Percentiles rank a stretch among this genome's conserved stretches.
Evolutionary conservation across 1,284 basidiomycete genomes (phyloP).

Genomic region (Fomitopsis pinicola): DNA sequence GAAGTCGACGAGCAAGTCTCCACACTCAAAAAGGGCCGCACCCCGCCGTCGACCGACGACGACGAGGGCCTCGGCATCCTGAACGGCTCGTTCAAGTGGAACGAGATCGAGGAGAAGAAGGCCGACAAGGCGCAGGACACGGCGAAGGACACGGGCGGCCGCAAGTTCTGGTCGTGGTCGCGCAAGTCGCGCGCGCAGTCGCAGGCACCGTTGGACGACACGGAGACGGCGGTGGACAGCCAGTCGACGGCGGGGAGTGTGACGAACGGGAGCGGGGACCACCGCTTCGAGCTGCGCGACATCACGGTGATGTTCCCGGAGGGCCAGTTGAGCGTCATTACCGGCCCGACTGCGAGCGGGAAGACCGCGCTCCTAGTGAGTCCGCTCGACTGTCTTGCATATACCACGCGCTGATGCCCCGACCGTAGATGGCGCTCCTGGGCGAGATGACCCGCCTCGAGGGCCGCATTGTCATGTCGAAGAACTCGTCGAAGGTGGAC

Average conservation of each 20-base stretch:
- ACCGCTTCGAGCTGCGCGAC: slow-evolving; percentile 62
- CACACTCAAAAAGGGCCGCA: slow-evolving; percentile 28
- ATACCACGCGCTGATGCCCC: not conserved
- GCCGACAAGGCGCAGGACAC: slow-evolving; percentile 25
- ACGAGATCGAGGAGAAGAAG: slow-evolving; percentile 45
- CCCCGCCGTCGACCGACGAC: slow-evolving; percentile 21
- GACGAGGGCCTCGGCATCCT: slow-evolving; percentile 56
- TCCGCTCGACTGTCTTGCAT: slow-evolving; percentile 2
- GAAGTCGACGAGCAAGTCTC: slow-evolving; percentile 49
- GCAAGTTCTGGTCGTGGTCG: not conserved
- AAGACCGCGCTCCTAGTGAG: slow-evolving; percentile 74
- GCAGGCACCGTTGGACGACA: slow-evolving; percentile 15
- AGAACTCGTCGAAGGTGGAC: slow-evolving; percentile 56
- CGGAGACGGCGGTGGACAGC: slow-evolving; percentile 18
- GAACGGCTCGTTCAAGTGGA: slow-evolving; percentile 71
- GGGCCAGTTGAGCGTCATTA: slow-evolving; percentile 59
- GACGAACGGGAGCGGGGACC: slow-evolving; percentile 29
- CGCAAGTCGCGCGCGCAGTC: not conserved
- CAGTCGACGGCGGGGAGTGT: slow-evolving; percentile 11
- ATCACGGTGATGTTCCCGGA: slow-evolving; percentile 68
- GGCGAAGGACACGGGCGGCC: slow-evolving; percentile 20
- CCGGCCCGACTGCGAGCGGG: slow-evolving; percentile 75
- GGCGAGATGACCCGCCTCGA: slow-evolving; percentile 57
- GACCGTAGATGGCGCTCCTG: slow-evolving; percentile 52
- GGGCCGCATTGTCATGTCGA: slow-evolving; percentile 58